Base-by-base conservation (phyloP, 176 grass and related monocot genomes). In the Zoysia pacifica region DNA sequence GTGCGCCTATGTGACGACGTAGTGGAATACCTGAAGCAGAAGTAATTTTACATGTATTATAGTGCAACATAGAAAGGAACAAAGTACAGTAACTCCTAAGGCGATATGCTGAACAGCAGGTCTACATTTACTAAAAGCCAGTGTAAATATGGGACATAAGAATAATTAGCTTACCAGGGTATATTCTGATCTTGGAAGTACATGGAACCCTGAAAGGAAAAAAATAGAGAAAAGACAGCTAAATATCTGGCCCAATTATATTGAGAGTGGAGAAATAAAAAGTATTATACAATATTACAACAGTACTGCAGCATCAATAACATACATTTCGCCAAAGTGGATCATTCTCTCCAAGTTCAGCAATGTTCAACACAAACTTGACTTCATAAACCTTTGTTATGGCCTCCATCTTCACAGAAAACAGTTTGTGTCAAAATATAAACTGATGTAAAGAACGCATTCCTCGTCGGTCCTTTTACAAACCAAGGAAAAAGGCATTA, bases 311-410 rank as follows among this genome's bases (percentile, higher is more conserved):
- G 56, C n/a, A 50, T 45, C 59, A 47, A 35, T 40, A 69, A 73
- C 85, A 85, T 89, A 97, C 94, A 83, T 94, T 94, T 54, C 81
- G 73, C 75, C 81, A 79, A 52, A 97, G 85, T 70, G 86, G 83
- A 56, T 93, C 87, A 0, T 87, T 39, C 38, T 90, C 86, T 56
- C 87, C 87, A 60, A 87, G 42, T 72, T 81, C 68, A 82, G 83
- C 85, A 87, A 91, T 72, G 72, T 92, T 52, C 63, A 97, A 65
- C 78, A 97, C 86, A 40, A 94, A 94, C 46, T 86, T 92, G 49
- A 85, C 91, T 36, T 81, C 71, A 82, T 94, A 87, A 64, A 71
- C 42, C 48, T 87, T 89, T 65, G 95, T 62, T 65, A 74, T 56
- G 74, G 46, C 81, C 43, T 71, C 80, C 92, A 97, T 97, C 91